Base-by-base conservation (phyloP, 2,329 filamentous ascomycete genomes). In the Elsinoe arachidis region DNA sequence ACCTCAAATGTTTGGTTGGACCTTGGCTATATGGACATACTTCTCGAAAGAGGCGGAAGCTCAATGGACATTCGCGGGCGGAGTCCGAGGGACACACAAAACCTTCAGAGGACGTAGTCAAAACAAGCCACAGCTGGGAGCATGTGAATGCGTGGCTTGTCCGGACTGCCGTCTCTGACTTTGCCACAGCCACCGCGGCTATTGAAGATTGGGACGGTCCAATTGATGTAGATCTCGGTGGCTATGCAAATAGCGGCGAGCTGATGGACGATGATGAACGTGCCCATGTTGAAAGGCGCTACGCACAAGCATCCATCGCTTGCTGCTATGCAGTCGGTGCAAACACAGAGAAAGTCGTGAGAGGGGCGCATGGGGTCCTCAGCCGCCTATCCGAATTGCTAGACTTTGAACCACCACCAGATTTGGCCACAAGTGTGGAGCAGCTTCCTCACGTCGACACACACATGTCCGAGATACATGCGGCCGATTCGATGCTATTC, bases 161-260 rank as follows among this genome's bases (percentile, higher is more conserved):
- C 12, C 66, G 72, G 2, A 80, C 83, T 60, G 83, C 86, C 0
- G 74, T 75, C 3, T 75, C 74, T 17, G 79, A 82, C 14, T 86
- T 88, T 78, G 73, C 70, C 23, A 73, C 83, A n/a, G 80, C 82
- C n/a, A 75, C 84, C 33, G 76, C 77, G 51, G 83, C 80, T 6
- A 74, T 90, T 34, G 79, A 84, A 60, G 80, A 87, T 61, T 92
- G 87, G 87, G 82, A 85, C 63, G 88, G 87, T 0, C 86, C 87
- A 0, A 74, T 75, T 5, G 87, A 91, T 65, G 77, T 86, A 47
- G 85, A 90, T 62, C 68, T 89, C 3, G 85, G 84, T 2, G 80
- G 79, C 11, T 81, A 78, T 62, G 77, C 78, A 39, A 71, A 73
- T 26, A 69, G 69, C 6, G 74, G 74, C 2, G 69, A 77, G 49